phyloP scores from a whole-genome alignment of 75 land plant species.

The Pinus taeda region DNA sequence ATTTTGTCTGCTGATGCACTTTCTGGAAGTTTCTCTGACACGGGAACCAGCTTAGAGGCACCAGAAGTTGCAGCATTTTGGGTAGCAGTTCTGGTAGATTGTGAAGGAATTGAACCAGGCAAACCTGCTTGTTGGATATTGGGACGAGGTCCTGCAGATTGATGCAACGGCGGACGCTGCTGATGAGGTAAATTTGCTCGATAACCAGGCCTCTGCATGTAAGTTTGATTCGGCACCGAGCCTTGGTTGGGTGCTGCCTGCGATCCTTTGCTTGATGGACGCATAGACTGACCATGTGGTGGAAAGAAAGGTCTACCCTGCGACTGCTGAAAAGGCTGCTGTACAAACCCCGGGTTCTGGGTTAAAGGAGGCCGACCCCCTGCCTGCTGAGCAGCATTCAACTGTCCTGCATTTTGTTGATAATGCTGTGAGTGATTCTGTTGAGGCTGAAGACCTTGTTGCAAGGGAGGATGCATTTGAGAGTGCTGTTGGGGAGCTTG shows the following conservation, averaged over 20 bases:
- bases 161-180: slow-evolving; percentile 3
- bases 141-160: not conserved
- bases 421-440: slow-evolving; percentile 21
- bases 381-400: slow-evolving; percentile 17
- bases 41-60: not conserved
- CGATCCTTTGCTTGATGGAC: slow-evolving; percentile 4
- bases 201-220: slow-evolving; percentile 3
- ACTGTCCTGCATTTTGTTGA: slow-evolving; percentile 14
- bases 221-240: slow-evolving; percentile 13
- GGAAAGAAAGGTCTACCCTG: slow-evolving; percentile 12
- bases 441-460: slow-evolving; percentile 18
- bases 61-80: not conserved
- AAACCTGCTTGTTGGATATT: slow-evolving; percentile 2
- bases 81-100: not conserved
- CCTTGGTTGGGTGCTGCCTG: slow-evolving; percentile 16
- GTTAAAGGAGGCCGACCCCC: slow-evolving; percentile 20
- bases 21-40: slow-evolving; percentile 2
- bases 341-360: slow-evolving; percentile 17
- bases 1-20: not conserved
- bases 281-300: slow-evolving; percentile 2
- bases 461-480: slow-evolving; percentile 15
- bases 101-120: not conserved
- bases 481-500: slow-evolving; percentile 17
- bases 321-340: slow-evolving; percentile 22
- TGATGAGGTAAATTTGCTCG: not conserved